Evolutionary conservation across 495 filamentous ascomycete species (phyloP), one percentile per base, ranked within the genome.

Genomic region (Echria macrotheca): DNA sequence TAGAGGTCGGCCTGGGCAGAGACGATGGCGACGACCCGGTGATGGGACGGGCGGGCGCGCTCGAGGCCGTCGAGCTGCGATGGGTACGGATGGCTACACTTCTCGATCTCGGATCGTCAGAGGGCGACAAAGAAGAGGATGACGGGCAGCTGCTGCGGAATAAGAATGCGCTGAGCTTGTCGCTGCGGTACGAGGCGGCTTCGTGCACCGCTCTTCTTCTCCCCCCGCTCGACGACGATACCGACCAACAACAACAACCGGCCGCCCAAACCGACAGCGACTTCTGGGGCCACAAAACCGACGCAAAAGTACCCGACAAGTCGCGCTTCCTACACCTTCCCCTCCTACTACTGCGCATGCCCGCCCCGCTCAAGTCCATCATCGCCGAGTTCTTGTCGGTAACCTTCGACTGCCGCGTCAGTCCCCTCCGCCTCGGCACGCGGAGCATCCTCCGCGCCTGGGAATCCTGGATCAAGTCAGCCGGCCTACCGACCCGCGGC

Each of bases 341-440:
- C 7, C 49, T 76, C 5, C 55, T 76, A 12, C 54, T 76, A 9
- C 56, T 71, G 14, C 65, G 73, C 17, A 75, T 76, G 70, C 70
- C 73, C 1, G 58, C 59, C 0, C 57, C 69, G 1, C 56, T 75
- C 5, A 75, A 73, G 50, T 14, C 50, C 7, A 54, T 67, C 5
- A 22, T 76, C 1, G 15, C 54, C n/a, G 66, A 69, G n/a, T 76
- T 74, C 36, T 54, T 76, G n/a, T 60, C 65, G 0, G 66, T 49
- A 15, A 56, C 64, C 3, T 76, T 75, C 42, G 73, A 76, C 63
- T 74, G 70, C 44, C 71, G 72, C 36, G 60, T 74, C 29, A 71
- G 60, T 22, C 51, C 69, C 17, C 55, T 74, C 12, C 56, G 62
- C 8, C 49, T 75, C 6, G 72, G 73, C 8, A 76, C 72, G 1